Conservation (phyloP, 2,329 filamentous ascomycete genomes). For the Sarocladium brachiariae region DNA sequence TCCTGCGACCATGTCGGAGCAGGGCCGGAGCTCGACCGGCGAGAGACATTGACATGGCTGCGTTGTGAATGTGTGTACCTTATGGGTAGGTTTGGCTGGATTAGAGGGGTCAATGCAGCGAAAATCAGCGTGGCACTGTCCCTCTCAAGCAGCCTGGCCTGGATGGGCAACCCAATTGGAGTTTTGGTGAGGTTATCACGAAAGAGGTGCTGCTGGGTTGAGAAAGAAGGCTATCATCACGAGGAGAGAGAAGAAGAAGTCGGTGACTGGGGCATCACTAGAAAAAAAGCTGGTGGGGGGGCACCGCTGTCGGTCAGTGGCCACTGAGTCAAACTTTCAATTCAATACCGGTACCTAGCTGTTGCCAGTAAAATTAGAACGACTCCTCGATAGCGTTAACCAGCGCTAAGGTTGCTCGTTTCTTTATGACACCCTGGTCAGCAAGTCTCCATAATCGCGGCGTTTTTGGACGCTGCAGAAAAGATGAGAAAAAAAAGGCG, state of each 20-base stretch:
- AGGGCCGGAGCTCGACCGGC: constrained; percentile 52
- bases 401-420: not conserved
- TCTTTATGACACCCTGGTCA: not conserved
- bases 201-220: not conserved
- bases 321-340: constrained; percentile 8
- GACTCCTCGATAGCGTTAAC: not conserved
- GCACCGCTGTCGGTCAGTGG: constrained; percentile 4
- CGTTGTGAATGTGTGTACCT: constrained; percentile 20
- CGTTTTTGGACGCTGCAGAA: constrained; percentile 3
- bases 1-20: constrained; percentile 47
- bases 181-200: constrained; percentile 2
- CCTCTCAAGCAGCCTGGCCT: constrained; percentile 25
- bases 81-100: constrained; percentile 16
- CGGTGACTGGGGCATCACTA: constrained; percentile 6
- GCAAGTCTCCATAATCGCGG: not conserved
- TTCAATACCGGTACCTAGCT: too few species aligned
- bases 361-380: not conserved
- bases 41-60: constrained; percentile 34
- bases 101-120: constrained; percentile 28
- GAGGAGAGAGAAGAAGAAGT: constrained; percentile 7
- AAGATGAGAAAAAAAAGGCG: not conserved
- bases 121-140: constrained; percentile 22
- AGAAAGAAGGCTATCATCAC: constrained; percentile 3
- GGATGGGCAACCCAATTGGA: constrained; percentile 6
- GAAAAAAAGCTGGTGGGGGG: constrained; percentile 1